Percentiles rank a stretch among this genome's conserved stretches.
phyloP scores from a whole-genome alignment of 2,329 filamentous ascomycete species.

The Sclerotinia trifoliorum region DNA sequence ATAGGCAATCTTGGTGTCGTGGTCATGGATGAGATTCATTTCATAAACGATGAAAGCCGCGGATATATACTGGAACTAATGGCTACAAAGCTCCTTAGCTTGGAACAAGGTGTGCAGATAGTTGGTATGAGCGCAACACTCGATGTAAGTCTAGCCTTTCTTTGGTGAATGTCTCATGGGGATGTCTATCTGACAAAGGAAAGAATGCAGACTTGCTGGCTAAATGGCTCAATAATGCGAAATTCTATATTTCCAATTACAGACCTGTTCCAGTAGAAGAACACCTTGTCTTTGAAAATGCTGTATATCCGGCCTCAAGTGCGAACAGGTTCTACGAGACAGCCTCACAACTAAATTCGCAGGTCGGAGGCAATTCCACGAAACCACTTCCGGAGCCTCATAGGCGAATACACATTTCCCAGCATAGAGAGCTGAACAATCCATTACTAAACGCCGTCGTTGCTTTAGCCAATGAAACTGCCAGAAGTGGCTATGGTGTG shows the following conservation, averaged over 20 bases:
- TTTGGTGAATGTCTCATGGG: background rate
- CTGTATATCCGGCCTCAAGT: conserved; percentile 62
- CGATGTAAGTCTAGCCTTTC: conserved; percentile 49
- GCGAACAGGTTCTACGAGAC: conserved; percentile 58
- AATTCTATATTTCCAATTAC: conserved; percentile 71
- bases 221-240: conserved; percentile 63
- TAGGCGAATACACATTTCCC: conserved; percentile 54
- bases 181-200: conserved; percentile 12
- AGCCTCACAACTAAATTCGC: conserved; percentile 44
- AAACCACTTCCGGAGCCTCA: conserved; percentile 44
- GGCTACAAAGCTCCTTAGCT: conserved; percentile 68
- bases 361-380: conserved; percentile 35
- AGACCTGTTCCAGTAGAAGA: conserved; percentile 74
- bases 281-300: conserved; percentile 68
- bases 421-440: conserved; percentile 61
- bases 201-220: conserved; percentile 70
- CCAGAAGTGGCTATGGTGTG: conserved; percentile 64
- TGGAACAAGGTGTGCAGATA: conserved; percentile 67
- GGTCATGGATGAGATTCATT: conserved; percentile 77
- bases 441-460: conserved; percentile 69
- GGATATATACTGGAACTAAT: conserved; percentile 75
- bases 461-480: conserved; percentile 67
- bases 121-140: conserved; percentile 80
- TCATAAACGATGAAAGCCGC: conserved; percentile 75
- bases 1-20: conserved; percentile 63